Evolutionary conservation across 1,139 yeast genomes (phyloP).

Genomic region (Taphrina deformans): DNA sequence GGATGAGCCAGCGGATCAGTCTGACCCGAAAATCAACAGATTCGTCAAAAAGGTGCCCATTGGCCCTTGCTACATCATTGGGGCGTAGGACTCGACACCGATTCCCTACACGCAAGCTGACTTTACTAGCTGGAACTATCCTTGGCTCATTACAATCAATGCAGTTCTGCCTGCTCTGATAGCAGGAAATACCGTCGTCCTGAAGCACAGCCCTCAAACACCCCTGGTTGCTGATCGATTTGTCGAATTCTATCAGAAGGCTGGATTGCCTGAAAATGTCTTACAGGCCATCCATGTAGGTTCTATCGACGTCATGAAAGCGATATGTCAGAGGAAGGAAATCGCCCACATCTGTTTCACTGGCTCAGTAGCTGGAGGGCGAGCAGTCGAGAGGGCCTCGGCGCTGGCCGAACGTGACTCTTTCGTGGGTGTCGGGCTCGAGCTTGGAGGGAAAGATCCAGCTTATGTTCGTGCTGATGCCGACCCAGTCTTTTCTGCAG

Average conservation of each 20-base stretch:
- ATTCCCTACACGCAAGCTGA: not conserved
- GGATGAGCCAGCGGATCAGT: conserved; percentile 43
- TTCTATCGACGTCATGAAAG: conserved; percentile 67
- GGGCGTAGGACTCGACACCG: conserved; percentile 7
- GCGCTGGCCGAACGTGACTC: conserved; percentile 48
- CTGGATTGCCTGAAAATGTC: conserved; percentile 81
- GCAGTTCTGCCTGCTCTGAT: conserved; percentile 80
- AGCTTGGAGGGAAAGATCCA: conserved; percentile 88
- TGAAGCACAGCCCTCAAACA: conserved; percentile 80
- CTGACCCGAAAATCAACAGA: conserved; percentile 42
- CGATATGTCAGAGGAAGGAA: conserved; percentile 61
- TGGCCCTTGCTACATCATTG: conserved; percentile 77
- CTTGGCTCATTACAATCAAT: conserved; percentile 76
- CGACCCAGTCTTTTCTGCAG: conserved; percentile 67
- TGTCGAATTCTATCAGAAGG: conserved; percentile 61
- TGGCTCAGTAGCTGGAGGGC: conserved; percentile 82
- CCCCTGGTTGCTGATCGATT: conserved; percentile 74
- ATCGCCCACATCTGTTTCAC: conserved; percentile 79
- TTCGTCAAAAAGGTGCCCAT: conserved; percentile 64
- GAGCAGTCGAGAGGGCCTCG: conserved; percentile 71
- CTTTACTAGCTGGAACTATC: conserved; percentile 64
- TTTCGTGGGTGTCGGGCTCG: conserved; percentile 50
- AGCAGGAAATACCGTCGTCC: conserved; percentile 76
- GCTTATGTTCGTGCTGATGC: conserved; percentile 74
- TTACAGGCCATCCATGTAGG: conserved; percentile 59